phyloP scores from a whole-genome alignment of 441 rosid species.

The Populus hybrid region DNA sequence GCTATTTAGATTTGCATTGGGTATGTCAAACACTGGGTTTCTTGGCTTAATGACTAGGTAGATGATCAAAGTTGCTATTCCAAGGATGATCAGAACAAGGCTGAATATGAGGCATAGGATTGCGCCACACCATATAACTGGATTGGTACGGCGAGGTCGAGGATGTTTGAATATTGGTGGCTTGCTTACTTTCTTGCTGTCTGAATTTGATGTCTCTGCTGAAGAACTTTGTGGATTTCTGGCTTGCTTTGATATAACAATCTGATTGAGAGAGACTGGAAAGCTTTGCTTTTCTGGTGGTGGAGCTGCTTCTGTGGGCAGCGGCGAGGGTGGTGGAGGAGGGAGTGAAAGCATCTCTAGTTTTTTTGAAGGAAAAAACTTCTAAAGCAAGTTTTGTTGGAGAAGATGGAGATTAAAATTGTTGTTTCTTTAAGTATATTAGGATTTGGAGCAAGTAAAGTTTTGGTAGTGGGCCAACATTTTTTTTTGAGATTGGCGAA shows the following conservation, averaged over 20 bases:
- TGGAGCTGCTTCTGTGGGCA: conserved; percentile 19
- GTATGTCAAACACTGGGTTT: conserved; percentile 70
- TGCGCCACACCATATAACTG: conserved; percentile 67
- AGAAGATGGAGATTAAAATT: conserved; percentile 21
- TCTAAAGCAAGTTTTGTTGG: conserved; percentile 10
- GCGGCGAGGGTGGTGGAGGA: conserved; percentile 24
- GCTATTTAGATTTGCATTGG: conserved; percentile 55
- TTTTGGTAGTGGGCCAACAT: conserved; percentile 34
- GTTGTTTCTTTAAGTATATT: conserved; percentile 20
- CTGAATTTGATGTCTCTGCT: conserved; percentile 18
- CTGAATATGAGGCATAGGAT: conserved; percentile 70
- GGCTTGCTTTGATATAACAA: conserved; percentile 39
- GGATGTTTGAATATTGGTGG: conserved; percentile 38
- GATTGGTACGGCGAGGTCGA: conserved; percentile 46
- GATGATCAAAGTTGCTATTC: conserved; percentile 67
- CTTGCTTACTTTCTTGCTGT: conserved; percentile 23
- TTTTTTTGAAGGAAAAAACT: conserved; percentile 5
- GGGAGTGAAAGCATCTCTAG: conserved; percentile 31
- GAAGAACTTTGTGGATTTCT: conserved; percentile 22
- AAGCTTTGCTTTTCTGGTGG: conserved; percentile 20
- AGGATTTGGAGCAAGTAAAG: conserved; percentile 18
- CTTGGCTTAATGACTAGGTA: conserved; percentile 58
- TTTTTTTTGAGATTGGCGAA: conserved; percentile 37
- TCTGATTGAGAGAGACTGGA: conserved; percentile 34
- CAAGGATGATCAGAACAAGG: conserved; percentile 64